phyloP scores from a whole-genome alignment of 2,329 filamentous ascomycete species.

The Pestalotiopsis sp. region DNA sequence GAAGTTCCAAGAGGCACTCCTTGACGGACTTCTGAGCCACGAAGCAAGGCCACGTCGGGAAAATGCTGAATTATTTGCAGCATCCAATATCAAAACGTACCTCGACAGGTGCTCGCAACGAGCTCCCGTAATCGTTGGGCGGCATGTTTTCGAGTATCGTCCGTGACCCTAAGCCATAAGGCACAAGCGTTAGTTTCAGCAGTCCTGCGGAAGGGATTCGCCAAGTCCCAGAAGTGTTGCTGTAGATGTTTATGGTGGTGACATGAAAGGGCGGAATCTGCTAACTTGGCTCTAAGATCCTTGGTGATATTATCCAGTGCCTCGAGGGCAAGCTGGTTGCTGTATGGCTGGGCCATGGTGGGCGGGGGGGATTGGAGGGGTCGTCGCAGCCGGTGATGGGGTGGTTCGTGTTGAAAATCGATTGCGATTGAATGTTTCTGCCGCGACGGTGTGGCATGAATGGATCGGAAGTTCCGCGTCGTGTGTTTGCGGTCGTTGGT shows the following conservation, averaged over 20 bases:
- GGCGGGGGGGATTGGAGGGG: conserved; percentile 17
- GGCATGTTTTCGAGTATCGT: conserved; percentile 55
- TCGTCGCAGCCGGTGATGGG: conserved; percentile 5
- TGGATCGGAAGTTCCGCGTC: background rate
- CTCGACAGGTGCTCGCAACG: conserved; percentile 57
- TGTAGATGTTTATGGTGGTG: background rate
- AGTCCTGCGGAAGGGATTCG: background rate
- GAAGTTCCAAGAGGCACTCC: background rate
- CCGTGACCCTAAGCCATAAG: conserved; percentile 38
- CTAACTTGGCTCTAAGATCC: conserved; percentile 59
- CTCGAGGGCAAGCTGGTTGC: conserved; percentile 54
- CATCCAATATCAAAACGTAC: conserved; percentile 33
- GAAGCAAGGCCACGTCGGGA: background rate
- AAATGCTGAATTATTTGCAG: background rate
- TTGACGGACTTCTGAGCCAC: too few species aligned
- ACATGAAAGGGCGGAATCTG: background rate
- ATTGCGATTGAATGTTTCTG: background rate
- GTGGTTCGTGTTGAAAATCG: background rate
- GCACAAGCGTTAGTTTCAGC: conserved; percentile 7
- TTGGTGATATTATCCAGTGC: conserved; percentile 57
- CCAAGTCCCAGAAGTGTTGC: background rate
- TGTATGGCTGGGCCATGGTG: conserved; percentile 39
- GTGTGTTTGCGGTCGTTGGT: background rate
- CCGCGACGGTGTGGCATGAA: background rate
- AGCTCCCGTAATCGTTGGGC: conserved; percentile 58